Base-by-base conservation (phyloP, 768 basidiomycete genomes). In the Pholiota microspora region DNA sequence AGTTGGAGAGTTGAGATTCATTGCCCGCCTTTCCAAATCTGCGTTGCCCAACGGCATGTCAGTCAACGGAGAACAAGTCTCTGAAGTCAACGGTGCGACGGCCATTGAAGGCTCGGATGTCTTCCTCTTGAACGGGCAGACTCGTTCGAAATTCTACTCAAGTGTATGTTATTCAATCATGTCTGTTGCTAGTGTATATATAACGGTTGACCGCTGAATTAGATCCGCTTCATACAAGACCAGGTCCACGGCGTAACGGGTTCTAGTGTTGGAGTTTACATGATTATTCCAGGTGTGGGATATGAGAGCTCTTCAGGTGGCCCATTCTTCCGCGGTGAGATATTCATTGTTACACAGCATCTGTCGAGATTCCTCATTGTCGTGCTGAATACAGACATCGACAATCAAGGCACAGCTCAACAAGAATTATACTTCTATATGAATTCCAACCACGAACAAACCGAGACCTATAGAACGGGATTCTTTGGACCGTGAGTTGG, bases 341-440 rank as follows among this genome's bases (percentile, higher is more conserved):
- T 49, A 64, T 51, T 10, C 29, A 40, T 25, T 23, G 13, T 15
- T 3, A 15, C 32, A 7, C 16, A 21, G n/a, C 35, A 15, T 18
- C n/a, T 6, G 7, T 8, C 2, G 3, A 18, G 9, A 7, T 31
- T 9, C 16, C 9, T 40, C 8, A 21, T 46, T n/a, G 13, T 45
- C 32, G 36, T 27, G 51, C 21, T 28, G 24, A 27, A 18, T 44
- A 49, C 15, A 76, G 77, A 79, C 49, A 79, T 80, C 56, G 66
- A 79, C 56, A 77, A 78, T 56, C 77, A 79, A 59, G 76, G 77
- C 32, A 63, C 67, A 32, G 72, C 69, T 8, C 76, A 78, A 51
- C 77, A 79, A 57, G 78, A 79, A 51, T 61, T 80, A 1, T 79
- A 79, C 61, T 79, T 66, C 59, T 78, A 76, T 57, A 76, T 77